Evolutionary conservation across 2,329 filamentous ascomycete genomes (phyloP), one percentile per base, ranked within the genome.

Genomic region (Didymella keratinophila): DNA sequence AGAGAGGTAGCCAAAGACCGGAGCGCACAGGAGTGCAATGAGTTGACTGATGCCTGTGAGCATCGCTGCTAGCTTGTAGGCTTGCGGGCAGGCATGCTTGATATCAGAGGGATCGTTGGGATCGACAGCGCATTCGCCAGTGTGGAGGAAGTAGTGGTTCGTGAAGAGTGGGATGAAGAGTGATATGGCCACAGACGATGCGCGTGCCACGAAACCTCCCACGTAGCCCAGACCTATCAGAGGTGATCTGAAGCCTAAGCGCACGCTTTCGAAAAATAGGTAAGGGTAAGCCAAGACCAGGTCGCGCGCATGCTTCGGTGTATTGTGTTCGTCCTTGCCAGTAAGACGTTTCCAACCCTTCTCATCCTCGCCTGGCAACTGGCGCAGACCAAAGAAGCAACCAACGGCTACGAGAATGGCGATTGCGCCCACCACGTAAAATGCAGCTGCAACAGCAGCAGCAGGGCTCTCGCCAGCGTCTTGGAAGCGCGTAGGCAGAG

Each of bases 161-260:
- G 97, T 87, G 72, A 91, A 96, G 2, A 99, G 84, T 0, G 95
- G 95, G 52, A 99, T 90, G 78, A 98, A 99, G 6, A 98, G 85
- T 0, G 92, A 96, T 64, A 99, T 96, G 51, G 91, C 94, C 5
- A 99, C 95, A 0, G 93, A 97, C 0, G 93, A 97, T 8, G 95
- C 93, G 55, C 95, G 88, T 10, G 93, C 94, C 2, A 99, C 94
- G 70, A 98, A 97, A 1, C 95, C 95, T 62, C 94, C 95, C 0
- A 98, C 80, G 71, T 98, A 99, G 27, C 91, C 94, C 0, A 98
- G 83, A 18, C 87, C 89, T 61, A 99, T 96, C 66, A 90, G 86
- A 10, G 87, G 83, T 72, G 96, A 91, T 9, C 82, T 87, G 68
- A 92, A 87, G 14, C 90, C 93, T 11, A 96, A 83, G 7, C 71